Base-by-base conservation (phyloP, 768 basidiomycete genomes). In the Auricularia cornea region DNA sequence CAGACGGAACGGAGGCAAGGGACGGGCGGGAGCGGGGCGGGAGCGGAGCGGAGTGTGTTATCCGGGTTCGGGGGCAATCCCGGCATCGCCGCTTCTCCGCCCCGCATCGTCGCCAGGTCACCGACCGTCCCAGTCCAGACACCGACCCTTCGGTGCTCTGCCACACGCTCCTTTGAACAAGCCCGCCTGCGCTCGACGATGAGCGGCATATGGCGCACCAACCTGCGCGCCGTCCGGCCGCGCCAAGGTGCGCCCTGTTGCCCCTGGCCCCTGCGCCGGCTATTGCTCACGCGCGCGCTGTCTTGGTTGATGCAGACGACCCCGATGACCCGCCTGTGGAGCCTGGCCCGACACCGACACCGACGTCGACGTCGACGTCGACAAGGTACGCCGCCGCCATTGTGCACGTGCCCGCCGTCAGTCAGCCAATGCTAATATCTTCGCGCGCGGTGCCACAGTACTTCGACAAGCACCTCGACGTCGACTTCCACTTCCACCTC, bases 281-380 rank as follows among this genome's bases (percentile, higher is more conserved):
- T 35, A 14, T 10, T 35, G 35, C 35, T 10, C 35, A 8, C 8
- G 26, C 57, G 61, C 35, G 54, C 66, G 40, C 31, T 61, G 35
- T 10, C 29, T 23, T 18, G 52, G 60, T 30, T 51, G 59, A 14
- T 30, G 40, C 38, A 60, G 35, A 35, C 72, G 48, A 73, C 81
- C 63, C 76, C 78, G 54, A 79, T 76, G 56, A 81, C 71, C 48
- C 74, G 82, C 2, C 77, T 70, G 62, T 88, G 76, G 35, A 91
- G 76, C 5, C n/a, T n/a, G n/a, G n/a, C n/a, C 85, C 87, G 66
- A 90, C 88, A 1, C 87, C 83, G 67, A 81, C 83, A 62, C 88
- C 76, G 4, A 79, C 80, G 86, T 87, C 90, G 2, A 80, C 76
- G 18, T 83, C 83, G 67, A n/a, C n/a, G n/a, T n/a, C n/a, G n/a